Evolutionary conservation across 2,329 filamentous ascomycete genomes (phyloP), one percentile per base, ranked within the genome.

Genomic region (Colletotrichum tamarilloi): DNA sequence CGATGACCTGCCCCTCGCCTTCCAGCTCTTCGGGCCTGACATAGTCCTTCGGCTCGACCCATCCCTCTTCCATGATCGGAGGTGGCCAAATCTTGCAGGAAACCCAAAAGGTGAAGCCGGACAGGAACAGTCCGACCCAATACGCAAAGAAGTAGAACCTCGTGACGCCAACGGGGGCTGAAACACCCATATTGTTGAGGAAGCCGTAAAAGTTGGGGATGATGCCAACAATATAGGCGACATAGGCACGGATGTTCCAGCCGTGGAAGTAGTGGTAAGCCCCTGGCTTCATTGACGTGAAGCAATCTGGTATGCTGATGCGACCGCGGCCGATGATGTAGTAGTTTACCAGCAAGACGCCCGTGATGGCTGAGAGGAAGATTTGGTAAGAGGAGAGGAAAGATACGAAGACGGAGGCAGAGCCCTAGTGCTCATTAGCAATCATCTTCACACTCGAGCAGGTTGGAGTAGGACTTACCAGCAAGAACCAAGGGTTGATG

Each of bases 131-230:
- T 4, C 87, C 85, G 6, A 90, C 87, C 76, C 86, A 85, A 68
- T 86, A 88, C 0, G 89, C 88, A 28, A 91, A 82, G 73, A 89
- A 89, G 76, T 91, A 91, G 79, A 90, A 90, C 19, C 79, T 77
- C 0, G 78, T 80, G 3, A 83, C 76, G 0, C 79, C 80, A 0
- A 79, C 5, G 1, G 83, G 83, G 0, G 80, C 81, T 0, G 62
- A 4, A 4, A 85, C 81, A 1, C 83, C 84, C 80, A 85, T 82
- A 26, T 83, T 80, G 69, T 82, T 79, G 2, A 85, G 76, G 58
- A 86, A 86, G 1, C 83, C 83, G 58, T 82, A 83, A 60, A 86
- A 83, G 57, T 84, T 84, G 0, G 83, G 82, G 5, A 78, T 77
- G n/a, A 84, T 79, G 16, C 81, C 82, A 42, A 82, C 56, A 1